Percentiles rank a stretch among this genome's conserved stretches.
Evolutionary conservation across 2,329 filamentous ascomycete species (phyloP).

Genomic region (Chaetomium sp.): DNA sequence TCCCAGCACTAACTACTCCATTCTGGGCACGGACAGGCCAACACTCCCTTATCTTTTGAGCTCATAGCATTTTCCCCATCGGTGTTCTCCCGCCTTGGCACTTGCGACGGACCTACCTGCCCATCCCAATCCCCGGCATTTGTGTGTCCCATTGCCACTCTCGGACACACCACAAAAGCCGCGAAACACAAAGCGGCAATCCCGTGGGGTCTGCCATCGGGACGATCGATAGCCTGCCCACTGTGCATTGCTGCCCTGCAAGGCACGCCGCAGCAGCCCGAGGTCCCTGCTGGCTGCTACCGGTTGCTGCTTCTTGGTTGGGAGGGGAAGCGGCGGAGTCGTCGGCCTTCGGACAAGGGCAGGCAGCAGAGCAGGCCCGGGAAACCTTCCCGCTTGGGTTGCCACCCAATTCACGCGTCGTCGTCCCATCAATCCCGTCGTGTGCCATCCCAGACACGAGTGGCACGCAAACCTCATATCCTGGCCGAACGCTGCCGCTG

Average conservation of each 20-base stretch:
- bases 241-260: slow-evolving; percentile 24
- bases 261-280: slow-evolving; percentile 22
- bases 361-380: slow-evolving; percentile 1
- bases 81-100: slow-evolving; percentile 18
- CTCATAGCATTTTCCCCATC: slow-evolving; percentile 11
- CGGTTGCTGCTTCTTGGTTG: background rate
- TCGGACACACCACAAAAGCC: slow-evolving; percentile 18
- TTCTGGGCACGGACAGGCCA: slow-evolving; percentile 8
- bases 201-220: slow-evolving; percentile 26
- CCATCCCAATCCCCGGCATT: slow-evolving; percentile 22
- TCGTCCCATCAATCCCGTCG: slow-evolving; percentile 6
- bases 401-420: slow-evolving; percentile 14
- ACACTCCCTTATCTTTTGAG: slow-evolving; percentile 14
- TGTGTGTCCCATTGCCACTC: slow-evolving; percentile 24
- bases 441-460: slow-evolving; percentile 12
- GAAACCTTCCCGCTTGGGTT: background rate
- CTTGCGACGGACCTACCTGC: slow-evolving; percentile 20
- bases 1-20: slow-evolving; percentile 16
- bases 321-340: slow-evolving; percentile 15
- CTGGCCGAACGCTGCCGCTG: slow-evolving; percentile 22
- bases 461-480: slow-evolving; percentile 28
- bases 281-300: slow-evolving; percentile 20
- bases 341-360: background rate
- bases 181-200: slow-evolving; percentile 31
- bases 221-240: slow-evolving; percentile 29